These are phyloP conservation scores for Exserohilum turcica DNA, from an alignment of 2,329 filamentous ascomycete species.

Conservation along the genomic window DNA sequence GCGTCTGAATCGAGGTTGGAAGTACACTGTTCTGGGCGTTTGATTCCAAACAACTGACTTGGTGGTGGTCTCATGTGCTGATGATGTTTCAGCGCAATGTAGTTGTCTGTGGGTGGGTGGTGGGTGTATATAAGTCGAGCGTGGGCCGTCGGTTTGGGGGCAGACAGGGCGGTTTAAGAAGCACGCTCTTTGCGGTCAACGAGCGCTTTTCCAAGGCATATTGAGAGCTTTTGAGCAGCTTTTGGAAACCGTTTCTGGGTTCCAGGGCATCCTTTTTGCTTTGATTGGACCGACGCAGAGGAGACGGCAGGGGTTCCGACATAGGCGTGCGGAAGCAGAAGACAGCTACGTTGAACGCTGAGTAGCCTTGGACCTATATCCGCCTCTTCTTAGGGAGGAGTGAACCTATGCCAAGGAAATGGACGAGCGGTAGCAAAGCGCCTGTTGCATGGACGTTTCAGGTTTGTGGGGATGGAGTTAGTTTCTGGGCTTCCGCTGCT, in stretches of 20 bases:
- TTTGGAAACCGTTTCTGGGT: background rate
- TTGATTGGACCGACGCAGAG: background rate
- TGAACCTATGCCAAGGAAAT: no score
- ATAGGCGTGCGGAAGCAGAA: background rate
- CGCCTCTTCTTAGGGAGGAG: background rate
- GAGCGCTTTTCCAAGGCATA: background rate
- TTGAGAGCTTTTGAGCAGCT: slow-evolving; percentile 2
- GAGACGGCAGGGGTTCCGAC: background rate
- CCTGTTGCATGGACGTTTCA: no score
- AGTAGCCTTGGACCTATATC: background rate
- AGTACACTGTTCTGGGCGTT: background rate
- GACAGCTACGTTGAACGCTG: background rate
- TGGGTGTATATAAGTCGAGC: background rate
- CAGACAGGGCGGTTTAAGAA: background rate
- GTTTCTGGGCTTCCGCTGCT: no score
- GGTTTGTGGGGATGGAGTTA: no score
- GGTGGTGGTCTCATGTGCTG: background rate
- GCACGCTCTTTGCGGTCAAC: background rate
- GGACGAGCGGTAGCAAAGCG: no score
- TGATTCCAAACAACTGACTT: background rate
- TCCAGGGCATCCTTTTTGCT: background rate
- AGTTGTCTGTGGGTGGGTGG: background rate
- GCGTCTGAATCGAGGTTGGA: background rate
- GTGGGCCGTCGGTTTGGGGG: background rate
- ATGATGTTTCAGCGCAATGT: background rate